Percentiles rank a stretch among this genome's conserved stretches.
These are phyloP conservation scores for Verticillium isaacii DNA, from an alignment of 2,329 filamentous ascomycete species.

Conservation along the genomic window DNA sequence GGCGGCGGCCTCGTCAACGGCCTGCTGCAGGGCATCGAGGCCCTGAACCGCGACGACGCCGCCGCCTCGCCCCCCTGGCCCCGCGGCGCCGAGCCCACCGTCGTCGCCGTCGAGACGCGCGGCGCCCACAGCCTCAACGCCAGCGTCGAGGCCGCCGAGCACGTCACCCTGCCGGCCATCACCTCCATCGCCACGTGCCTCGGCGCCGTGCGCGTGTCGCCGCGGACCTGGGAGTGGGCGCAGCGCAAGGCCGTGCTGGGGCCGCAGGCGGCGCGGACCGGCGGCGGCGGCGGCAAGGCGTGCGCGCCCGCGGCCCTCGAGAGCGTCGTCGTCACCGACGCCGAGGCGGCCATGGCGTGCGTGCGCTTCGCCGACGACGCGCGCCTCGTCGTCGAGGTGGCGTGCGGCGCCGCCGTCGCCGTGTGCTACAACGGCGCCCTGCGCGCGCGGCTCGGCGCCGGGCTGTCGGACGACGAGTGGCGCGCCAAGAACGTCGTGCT, in stretches of 20 bases:
- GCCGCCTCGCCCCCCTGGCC: conserved; percentile 21
- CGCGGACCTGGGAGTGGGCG: conserved; percentile 62
- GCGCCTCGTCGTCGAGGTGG: conserved; percentile 72
- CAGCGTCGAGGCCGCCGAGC: conserved; percentile 49
- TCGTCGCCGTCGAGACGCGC: conserved; percentile 71
- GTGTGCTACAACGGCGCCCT: conserved; percentile 60
- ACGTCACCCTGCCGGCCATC: conserved; percentile 64
- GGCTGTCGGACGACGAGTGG: conserved; percentile 51
- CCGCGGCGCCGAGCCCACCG: conserved; percentile 30
- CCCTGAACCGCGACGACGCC: conserved; percentile 7
- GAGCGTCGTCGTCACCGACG: conserved; percentile 64
- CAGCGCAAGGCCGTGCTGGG: conserved; percentile 21
- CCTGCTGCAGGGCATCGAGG: conserved; percentile 63
- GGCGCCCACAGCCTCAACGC: conserved; percentile 67
- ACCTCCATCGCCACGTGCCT: conserved; percentile 72
- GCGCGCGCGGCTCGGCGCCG: conserved; percentile 52
- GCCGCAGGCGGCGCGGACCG: conserved; percentile 7
- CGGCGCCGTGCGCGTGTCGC: conserved; percentile 67
- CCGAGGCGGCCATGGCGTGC: conserved; percentile 74
- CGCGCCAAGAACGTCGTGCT: conserved; percentile 71
- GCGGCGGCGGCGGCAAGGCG: conserved; percentile 6
- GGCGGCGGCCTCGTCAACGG: conserved; percentile 79
- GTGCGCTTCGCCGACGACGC: conserved; percentile 78
- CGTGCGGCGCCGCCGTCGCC: conserved; percentile 78
- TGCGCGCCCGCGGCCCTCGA: conserved; percentile 28